Evolutionary conservation across 1,139 yeast species (phyloP), one percentile per base, ranked within the genome.

Genomic region (Kodamaea derodonti): DNA sequence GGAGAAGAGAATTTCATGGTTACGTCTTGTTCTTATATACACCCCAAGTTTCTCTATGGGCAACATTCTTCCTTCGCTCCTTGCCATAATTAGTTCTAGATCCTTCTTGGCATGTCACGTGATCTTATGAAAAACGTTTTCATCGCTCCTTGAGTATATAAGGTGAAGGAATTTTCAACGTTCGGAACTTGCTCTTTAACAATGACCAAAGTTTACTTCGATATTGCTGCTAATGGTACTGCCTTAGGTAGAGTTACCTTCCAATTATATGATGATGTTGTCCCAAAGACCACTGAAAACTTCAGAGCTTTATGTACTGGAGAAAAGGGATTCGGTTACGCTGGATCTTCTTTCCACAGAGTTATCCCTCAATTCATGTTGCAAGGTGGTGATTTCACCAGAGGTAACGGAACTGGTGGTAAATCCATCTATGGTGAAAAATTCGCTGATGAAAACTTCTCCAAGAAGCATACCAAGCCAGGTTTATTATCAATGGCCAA

Each of bases 301-400:
- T 92, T 92, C 88, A 81, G 96, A 70, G 97, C 96, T 50, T 77
- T 92, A 57, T 75, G 84, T 67, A 92, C 97, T 49, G 97, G 97
- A 60, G 97, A 90, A 76, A 84, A 90, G 77, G 97, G 97, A 45
- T 90, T 75, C 64, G 97, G 97, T 56, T 90, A 83, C 80, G 81
- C 84, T 59, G 80, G 78, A 55, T 88, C 97, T 39, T 69, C 81
- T 53, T 92, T 92, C 95, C 98, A 92, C 90, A 82, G 98, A 74
- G 95, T 92, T 53, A 92, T 92, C 58, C 97, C 97, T 54, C 82
- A 85, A 55, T 92, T 92, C 80, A 92, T 92, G 98, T 77, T 90
- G 65, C 98, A 92, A 75, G 97, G 97, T 72, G 98, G 98, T 80
- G 97, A 88, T 69, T 86, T 88, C 81, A 88, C 95, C 64, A 74